Conservation (phyloP, 192 early-diverging fungal species). For the Linnemannia exigua region DNA sequence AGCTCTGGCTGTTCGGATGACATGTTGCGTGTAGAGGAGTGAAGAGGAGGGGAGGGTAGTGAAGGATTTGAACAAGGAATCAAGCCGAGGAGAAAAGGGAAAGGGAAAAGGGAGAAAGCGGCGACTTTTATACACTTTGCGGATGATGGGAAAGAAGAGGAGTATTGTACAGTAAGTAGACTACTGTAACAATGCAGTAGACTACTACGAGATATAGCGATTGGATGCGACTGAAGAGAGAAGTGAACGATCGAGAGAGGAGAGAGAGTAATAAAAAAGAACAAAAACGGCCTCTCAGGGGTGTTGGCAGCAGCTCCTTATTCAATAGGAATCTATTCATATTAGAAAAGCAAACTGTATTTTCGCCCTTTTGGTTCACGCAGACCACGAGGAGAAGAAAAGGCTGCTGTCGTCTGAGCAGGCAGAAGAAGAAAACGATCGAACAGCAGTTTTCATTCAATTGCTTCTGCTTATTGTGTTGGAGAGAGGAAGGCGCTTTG, state of each 20-base stretch:
- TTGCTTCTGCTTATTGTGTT: no score
- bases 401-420: no score
- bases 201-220: no score
- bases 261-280: neutral
- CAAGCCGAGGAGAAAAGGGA: constrained; percentile 44
- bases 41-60: neutral
- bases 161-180: no score
- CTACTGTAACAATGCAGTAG: no score
- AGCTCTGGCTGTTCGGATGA: constrained; percentile 37
- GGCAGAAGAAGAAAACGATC: no score
- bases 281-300: no score
- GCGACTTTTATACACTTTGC: constrained; percentile 37
- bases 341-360: neutral
- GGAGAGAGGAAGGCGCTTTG: no score
- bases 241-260: neutral
- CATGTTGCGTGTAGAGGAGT: constrained; percentile 4
- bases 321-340: neutral
- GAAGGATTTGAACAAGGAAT: constrained; percentile 33
- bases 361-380: no score
- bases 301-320: neutral
- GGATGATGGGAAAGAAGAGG: neutral
- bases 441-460: no score
- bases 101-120: constrained; percentile 7
- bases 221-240: no score
- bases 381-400: constrained; percentile 1